Evolutionary conservation across 2,329 filamentous ascomycete species (phyloP).

Genomic region (Zelopaecilomyces penicillatus): DNA sequence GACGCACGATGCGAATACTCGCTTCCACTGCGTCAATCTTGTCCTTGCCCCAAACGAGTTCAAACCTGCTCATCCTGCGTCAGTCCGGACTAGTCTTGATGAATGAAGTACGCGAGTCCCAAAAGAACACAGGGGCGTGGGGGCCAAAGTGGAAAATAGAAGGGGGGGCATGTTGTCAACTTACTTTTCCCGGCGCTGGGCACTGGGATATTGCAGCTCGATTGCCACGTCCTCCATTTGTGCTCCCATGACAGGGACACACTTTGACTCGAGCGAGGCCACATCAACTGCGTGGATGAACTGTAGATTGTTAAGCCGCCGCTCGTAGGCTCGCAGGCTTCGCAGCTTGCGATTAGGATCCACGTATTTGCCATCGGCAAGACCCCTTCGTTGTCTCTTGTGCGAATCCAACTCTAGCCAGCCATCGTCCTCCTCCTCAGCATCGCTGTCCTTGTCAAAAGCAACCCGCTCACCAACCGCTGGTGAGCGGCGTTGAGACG

Average conservation of each 20-base stretch:
- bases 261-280: constrained; percentile 41
- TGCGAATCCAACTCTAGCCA: constrained; percentile 40
- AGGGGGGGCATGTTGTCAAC: constrained; percentile 8
- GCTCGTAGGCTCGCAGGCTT: constrained; percentile 38
- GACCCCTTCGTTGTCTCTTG: constrained; percentile 39
- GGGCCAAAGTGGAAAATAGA: neutral
- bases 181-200: constrained; percentile 59
- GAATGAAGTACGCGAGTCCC: too few relatives aligned
- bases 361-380: constrained; percentile 30
- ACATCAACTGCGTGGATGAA: constrained; percentile 54
- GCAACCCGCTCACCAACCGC: constrained; percentile 37
- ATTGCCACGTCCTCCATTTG: constrained; percentile 49
- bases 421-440: constrained; percentile 40
- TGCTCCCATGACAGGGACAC: constrained; percentile 41
- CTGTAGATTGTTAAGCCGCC: constrained; percentile 29
- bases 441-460: constrained; percentile 43
- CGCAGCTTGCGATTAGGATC: constrained; percentile 41
- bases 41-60: constrained; percentile 70
- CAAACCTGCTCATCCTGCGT: constrained; percentile 25
- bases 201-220: constrained; percentile 77
- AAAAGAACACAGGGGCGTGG: constrained; percentile 4
- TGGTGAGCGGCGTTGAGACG: constrained; percentile 32
- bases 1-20: constrained; percentile 60
- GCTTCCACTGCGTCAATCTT: constrained; percentile 70
- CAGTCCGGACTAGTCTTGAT: neutral